A percentile compares a stretch with the other conserved stretches of the same genome.
Conservation (phyloP, 2,329 filamentous ascomycete genomes). For the Botryotinia globosa region DNA sequence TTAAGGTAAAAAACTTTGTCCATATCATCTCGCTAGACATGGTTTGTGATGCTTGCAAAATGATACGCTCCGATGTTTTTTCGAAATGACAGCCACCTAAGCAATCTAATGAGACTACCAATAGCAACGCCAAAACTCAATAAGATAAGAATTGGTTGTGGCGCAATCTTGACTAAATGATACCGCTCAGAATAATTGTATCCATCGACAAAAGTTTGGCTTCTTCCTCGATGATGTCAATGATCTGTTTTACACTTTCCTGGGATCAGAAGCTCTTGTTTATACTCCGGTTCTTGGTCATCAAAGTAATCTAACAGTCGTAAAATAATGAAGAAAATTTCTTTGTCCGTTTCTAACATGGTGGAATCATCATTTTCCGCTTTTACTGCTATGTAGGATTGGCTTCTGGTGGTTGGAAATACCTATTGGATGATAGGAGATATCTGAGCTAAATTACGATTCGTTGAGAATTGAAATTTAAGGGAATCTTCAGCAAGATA, state of each 20-base stretch:
- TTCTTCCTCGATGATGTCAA: constrained; percentile 40
- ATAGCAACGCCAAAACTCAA: too few species aligned
- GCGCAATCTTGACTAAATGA: constrained; percentile 49
- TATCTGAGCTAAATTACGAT: constrained; percentile 24
- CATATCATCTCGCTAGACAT: too few species aligned
- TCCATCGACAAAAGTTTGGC: constrained; percentile 40
- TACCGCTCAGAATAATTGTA: constrained; percentile 45
- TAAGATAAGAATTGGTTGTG: too few species aligned
- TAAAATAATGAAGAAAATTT: constrained; percentile 23
- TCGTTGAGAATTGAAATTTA: constrained; percentile 38
- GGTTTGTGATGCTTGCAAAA: too few species aligned
- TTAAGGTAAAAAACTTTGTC: too few species aligned
- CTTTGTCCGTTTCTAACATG: background rate
- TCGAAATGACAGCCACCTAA: too few species aligned
- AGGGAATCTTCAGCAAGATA: constrained; percentile 43
- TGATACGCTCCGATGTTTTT: too few species aligned
- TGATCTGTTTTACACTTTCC: constrained; percentile 41
- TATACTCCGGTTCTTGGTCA: too few species aligned
- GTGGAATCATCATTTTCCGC: background rate
- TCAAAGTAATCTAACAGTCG: too few species aligned
- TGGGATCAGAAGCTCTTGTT: too few species aligned
- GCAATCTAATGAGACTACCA: too few species aligned
- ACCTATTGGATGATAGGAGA: constrained; percentile 29
- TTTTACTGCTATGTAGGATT: constrained; percentile 26
- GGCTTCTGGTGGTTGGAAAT: constrained; percentile 30